These are phyloP conservation scores for Intubia oerlemansii DNA, from an alignment of 2,329 filamentous ascomycete species.

Conservation along the genomic window DNA sequence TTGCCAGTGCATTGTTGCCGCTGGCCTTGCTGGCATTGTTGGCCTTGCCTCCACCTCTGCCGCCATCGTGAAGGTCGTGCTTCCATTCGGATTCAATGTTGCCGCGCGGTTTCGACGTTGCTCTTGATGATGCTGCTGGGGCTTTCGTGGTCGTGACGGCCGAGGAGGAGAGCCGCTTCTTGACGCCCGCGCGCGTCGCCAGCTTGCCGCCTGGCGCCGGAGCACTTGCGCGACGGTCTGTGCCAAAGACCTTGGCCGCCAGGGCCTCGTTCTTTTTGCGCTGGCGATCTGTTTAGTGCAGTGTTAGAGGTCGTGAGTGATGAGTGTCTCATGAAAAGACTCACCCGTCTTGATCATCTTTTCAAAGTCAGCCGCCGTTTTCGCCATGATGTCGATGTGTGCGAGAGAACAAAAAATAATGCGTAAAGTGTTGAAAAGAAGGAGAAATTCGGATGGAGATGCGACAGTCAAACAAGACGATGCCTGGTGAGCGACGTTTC, in stretches of 20 bases:
- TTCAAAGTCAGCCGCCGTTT: slow-evolving; percentile 24
- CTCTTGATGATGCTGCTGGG: neutral
- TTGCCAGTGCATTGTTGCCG: slow-evolving; percentile 18
- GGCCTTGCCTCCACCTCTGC: neutral
- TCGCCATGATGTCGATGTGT: slow-evolving; percentile 4
- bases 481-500: neutral
- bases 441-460: neutral
- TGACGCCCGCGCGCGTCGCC: slow-evolving; percentile 50
- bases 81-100: slow-evolving; percentile 50
- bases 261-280: slow-evolving; percentile 50
- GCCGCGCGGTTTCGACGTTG: slow-evolving; percentile 3
- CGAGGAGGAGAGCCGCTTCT: too few species aligned
- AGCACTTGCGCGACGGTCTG: slow-evolving; percentile 33
- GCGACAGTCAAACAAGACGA: neutral
- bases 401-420: too few species aligned
- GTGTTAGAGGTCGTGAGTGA: neutral
- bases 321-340: slow-evolving; percentile 3
- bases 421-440: too few species aligned
- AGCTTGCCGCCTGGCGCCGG: slow-evolving; percentile 28
- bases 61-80: slow-evolving; percentile 40
- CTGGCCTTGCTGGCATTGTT: slow-evolving; percentile 6
- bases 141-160: too few species aligned
- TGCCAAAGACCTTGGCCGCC: slow-evolving; percentile 50
- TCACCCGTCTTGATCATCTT: slow-evolving; percentile 32
- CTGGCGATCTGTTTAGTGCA: slow-evolving; percentile 29